Evolutionary conservation across 805 yeast genomes (phyloP).

Genomic region (Komagataella phaffii): DNA sequence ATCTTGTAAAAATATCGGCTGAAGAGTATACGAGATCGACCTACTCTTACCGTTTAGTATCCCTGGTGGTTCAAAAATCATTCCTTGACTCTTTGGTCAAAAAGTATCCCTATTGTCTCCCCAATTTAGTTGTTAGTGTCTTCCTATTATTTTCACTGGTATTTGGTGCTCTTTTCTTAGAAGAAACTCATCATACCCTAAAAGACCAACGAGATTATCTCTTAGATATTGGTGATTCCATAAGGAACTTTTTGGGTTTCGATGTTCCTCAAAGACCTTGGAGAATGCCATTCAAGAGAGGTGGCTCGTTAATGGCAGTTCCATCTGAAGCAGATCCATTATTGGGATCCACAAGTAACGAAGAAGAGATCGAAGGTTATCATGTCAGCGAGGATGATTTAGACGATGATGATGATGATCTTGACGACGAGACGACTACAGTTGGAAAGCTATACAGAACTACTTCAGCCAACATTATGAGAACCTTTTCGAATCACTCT

Average conservation of each 20-base stretch:
- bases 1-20: constrained; percentile 16
- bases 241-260: constrained; percentile 10
- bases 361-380: not conserved
- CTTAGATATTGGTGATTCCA: constrained; percentile 27
- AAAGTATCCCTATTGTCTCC: constrained; percentile 35
- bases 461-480: not conserved
- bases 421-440: not conserved
- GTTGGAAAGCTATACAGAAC: not conserved
- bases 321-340: not conserved
- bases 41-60: not conserved
- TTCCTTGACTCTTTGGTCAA: constrained; percentile 15
- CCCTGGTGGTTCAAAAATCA: not conserved
- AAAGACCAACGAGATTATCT: constrained; percentile 29
- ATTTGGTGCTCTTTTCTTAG: constrained; percentile 31
- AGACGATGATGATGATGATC: not conserved
- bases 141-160: constrained; percentile 22
- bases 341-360: not conserved
- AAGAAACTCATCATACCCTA: constrained; percentile 33
- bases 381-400: not conserved
- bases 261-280: constrained; percentile 5
- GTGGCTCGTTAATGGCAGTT: not conserved
- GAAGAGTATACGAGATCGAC: not conserved
- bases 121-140: constrained; percentile 32
- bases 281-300: constrained; percentile 4
- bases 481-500: not conserved